A percentile compares a stretch with the other conserved stretches of the same genome.
phyloP scores from a whole-genome alignment of 192 early-diverging fungal genomes.

The Lunasporangiospora selenospora region DNA sequence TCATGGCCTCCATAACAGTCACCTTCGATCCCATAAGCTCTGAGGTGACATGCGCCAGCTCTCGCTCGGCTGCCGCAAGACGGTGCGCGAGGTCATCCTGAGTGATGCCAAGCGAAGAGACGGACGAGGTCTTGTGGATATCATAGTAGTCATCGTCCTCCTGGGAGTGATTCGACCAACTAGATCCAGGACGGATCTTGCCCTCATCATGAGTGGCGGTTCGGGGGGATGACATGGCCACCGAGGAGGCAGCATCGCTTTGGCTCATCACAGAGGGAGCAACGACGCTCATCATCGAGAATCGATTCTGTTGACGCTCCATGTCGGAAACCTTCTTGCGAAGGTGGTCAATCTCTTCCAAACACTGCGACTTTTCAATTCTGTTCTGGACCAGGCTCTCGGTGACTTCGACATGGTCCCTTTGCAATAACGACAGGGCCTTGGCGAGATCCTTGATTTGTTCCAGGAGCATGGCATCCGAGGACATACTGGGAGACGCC shows the following conservation, averaged over 20 bases:
- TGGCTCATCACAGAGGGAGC: slow-evolving; percentile 36
- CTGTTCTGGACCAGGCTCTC: slow-evolving; percentile 64
- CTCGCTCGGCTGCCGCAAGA: slow-evolving; percentile 20
- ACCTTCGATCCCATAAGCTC: slow-evolving; percentile 41
- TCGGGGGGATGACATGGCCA: slow-evolving; percentile 33
- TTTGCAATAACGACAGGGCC: slow-evolving; percentile 67
- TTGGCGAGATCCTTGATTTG: slow-evolving; percentile 69
- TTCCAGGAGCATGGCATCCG: slow-evolving; percentile 63
- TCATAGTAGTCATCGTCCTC: slow-evolving; percentile 21
- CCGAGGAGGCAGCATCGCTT: slow-evolving; percentile 15
- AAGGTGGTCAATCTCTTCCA: slow-evolving; percentile 60
- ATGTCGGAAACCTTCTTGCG: slow-evolving; percentile 52
- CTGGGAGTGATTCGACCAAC: slow-evolving; percentile 39
- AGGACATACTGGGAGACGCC: slow-evolving; percentile 27
- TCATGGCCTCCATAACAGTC: slow-evolving; percentile 45
- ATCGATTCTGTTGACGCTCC: slow-evolving; percentile 58
- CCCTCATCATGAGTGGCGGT: slow-evolving; percentile 35
- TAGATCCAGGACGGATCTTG: slow-evolving; percentile 24
- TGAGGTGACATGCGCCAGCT: slow-evolving; percentile 30
- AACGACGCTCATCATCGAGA: slow-evolving; percentile 45
- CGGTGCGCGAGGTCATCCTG: slow-evolving; percentile 33
- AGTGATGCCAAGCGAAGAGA: slow-evolving; percentile 30
- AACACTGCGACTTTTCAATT: slow-evolving; percentile 56
- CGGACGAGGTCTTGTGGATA: slow-evolving; percentile 7
- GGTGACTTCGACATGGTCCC: slow-evolving; percentile 70